Base-by-base conservation (phyloP, 495 filamentous ascomycete species). In the Penicillium chermesinum region DNA sequence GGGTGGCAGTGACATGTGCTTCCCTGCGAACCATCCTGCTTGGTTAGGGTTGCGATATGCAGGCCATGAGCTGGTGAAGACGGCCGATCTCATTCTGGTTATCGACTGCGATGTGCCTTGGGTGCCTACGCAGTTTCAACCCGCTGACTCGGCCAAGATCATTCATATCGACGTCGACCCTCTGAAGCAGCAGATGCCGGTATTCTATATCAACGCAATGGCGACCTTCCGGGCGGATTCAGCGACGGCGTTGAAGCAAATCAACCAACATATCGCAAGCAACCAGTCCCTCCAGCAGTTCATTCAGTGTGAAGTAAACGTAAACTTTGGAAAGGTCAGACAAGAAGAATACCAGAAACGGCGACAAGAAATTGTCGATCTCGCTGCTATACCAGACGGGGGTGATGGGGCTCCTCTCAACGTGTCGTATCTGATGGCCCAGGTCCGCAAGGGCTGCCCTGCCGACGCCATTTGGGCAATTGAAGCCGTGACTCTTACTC, bases 1-100 rank as follows among this genome's bases (percentile, higher is more conserved):
- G 1, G 88, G 87, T 18, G 91, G 89, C 27, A 87, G 87, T 59
- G 91, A 97, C 62, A 93, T 97, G 91, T 94, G 88, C 59, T 96
- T 96, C 68, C 91, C 91, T 2, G 85, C 83, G 1, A 75, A 91
- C 42, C 90, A 96, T 50, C 71, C 73, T 0, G 81, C 69, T 6
- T 86, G 83, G 75, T 63, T 96, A 19, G 88, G 91, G 2, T 60
- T 94, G 53, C 74, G 82, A 50, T 96, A 82, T 53, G 88, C 90
- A 9, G 72, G 81, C 2, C 88, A 95, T 34, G 82, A 87, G 13
- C 68, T 73, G 5, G 87, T 96, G 53, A 74, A 71, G 37, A 83
- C 81, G 5, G 86, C 91, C 0, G 91, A 96, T 60, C 78, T 87
- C 18, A 96, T 97, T 53, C 52, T 97, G 2, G 82, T 96, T 8